Evolutionary conservation across 768 basidiomycete genomes (phyloP).

Genomic region (Auriscalpium microsporum): DNA sequence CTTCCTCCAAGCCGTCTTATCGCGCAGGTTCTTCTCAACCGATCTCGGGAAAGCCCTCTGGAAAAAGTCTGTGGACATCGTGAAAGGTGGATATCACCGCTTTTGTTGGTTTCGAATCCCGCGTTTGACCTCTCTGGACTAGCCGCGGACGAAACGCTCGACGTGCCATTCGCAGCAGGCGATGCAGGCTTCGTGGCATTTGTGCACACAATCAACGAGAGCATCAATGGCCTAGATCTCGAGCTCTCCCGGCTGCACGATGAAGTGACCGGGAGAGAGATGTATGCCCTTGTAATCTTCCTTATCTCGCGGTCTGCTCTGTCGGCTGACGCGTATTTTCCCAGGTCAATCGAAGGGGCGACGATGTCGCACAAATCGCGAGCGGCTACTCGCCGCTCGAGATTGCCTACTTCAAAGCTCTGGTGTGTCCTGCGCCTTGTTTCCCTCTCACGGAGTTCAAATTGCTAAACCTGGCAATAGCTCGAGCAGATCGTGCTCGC

Average conservation of each 20-base stretch:
- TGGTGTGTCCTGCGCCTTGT: constrained; percentile 36
- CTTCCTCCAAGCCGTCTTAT: constrained; percentile 72
- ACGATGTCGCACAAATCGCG: constrained; percentile 77
- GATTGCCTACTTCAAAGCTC: constrained; percentile 76
- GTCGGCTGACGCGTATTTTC: neutral
- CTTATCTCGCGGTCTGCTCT: neutral
- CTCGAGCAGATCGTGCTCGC: constrained; percentile 85
- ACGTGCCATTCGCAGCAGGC: constrained; percentile 32
- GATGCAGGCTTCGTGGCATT: constrained; percentile 52
- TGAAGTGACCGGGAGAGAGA: constrained; percentile 52
- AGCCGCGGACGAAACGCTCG: constrained; percentile 49
- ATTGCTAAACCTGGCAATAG: constrained; percentile 30
- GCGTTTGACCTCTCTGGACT: constrained; percentile 1
- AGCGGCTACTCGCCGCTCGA: constrained; percentile 75
- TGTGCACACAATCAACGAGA: constrained; percentile 47
- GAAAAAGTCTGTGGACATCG: constrained; percentile 57
- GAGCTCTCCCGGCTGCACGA: constrained; percentile 60
- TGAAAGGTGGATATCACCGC: constrained; percentile 41
- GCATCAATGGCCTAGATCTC: constrained; percentile 62
- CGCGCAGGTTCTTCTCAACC: constrained; percentile 58
- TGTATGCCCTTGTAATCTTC: constrained; percentile 60
- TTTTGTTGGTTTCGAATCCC: neutral
- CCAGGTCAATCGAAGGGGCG: constrained; percentile 74
- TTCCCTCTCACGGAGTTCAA: neutral
- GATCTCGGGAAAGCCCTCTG: constrained; percentile 58